These are phyloP conservation scores for Cucurbita moschata DNA, from an alignment of 306 rosid species.

Conservation along the genomic window DNA sequence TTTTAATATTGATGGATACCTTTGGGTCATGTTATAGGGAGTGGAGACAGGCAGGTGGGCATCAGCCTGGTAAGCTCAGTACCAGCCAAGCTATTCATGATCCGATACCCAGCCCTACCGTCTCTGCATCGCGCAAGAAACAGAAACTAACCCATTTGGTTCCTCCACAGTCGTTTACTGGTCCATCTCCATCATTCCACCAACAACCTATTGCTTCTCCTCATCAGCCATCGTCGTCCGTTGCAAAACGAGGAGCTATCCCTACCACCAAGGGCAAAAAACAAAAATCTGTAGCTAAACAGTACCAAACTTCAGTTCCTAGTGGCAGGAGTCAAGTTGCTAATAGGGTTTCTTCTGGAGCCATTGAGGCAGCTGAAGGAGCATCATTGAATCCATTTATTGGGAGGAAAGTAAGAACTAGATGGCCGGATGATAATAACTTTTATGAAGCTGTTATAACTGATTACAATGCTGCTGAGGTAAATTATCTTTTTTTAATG, in stretches of 20 bases:
- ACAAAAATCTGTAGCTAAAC: conserved; percentile 72
- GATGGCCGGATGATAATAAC: conserved; percentile 95
- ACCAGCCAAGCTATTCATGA: conserved; percentile 55
- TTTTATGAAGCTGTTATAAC: conserved; percentile 84
- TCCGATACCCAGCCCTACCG: conserved; percentile 66
- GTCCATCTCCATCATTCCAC: conserved; percentile 64
- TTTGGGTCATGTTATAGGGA: conserved; percentile 40
- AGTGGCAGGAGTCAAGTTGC: conserved; percentile 59
- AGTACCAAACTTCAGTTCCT: conserved; percentile 50
- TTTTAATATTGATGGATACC: conserved; percentile 9
- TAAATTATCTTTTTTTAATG: conserved; percentile 7
- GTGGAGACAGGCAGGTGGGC: conserved; percentile 85
- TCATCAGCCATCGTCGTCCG: conserved; percentile 76
- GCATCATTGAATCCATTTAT: conserved; percentile 38
- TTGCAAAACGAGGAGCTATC: conserved; percentile 53
- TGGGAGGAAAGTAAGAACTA: conserved; percentile 73
- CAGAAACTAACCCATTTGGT: conserved; percentile 51
- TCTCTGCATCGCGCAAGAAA: conserved; percentile 85
- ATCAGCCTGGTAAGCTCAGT: conserved; percentile 44
- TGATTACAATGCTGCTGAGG: conserved; percentile 56
- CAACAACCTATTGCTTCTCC: conserved; percentile 50
- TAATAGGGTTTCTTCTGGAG: conserved; percentile 52
- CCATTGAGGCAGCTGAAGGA: conserved; percentile 52
- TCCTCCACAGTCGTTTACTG: conserved; percentile 60
- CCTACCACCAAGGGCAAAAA: conserved; percentile 74